phyloP scores from a whole-genome alignment of 352 stramenopile species.

The Phytophthora multivora region DNA sequence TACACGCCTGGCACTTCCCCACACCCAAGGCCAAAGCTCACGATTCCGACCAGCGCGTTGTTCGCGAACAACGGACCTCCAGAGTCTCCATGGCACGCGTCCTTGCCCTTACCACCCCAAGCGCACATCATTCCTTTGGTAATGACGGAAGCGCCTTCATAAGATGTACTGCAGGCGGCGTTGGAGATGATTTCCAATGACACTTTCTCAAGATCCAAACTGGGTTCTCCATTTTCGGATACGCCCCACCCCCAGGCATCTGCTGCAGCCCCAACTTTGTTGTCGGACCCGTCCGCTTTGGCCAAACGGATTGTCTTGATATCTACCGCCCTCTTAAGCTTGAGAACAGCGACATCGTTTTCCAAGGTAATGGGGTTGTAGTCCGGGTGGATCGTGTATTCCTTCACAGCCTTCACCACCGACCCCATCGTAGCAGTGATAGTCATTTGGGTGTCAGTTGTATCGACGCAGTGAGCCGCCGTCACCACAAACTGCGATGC shows the following conservation, averaged over 20 bases:
- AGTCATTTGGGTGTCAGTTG: neutral
- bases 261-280: slow-evolving; percentile 42
- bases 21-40: neutral
- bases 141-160: slow-evolving; percentile 16
- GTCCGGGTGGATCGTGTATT: neutral
- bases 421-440: too few relatives aligned
- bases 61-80: neutral
- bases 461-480: slow-evolving; percentile 56
- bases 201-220: slow-evolving; percentile 41
- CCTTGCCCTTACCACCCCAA: neutral
- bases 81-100: neutral
- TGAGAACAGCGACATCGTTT: slow-evolving; percentile 47
- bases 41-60: neutral
- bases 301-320: slow-evolving; percentile 31
- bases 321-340: slow-evolving; percentile 37
- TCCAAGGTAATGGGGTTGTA: too few relatives aligned
- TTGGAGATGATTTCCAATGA: slow-evolving; percentile 52
- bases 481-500: slow-evolving; percentile 59
- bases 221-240: slow-evolving; percentile 26
- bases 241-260: slow-evolving; percentile 49
- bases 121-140: neutral
- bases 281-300: slow-evolving; percentile 41
- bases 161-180: slow-evolving; percentile 24
- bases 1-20: too few relatives aligned
- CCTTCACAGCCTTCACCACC: neutral